Evolutionary conservation across 495 filamentous ascomycete genomes (phyloP).

Genomic region (Echria macrotheca): DNA sequence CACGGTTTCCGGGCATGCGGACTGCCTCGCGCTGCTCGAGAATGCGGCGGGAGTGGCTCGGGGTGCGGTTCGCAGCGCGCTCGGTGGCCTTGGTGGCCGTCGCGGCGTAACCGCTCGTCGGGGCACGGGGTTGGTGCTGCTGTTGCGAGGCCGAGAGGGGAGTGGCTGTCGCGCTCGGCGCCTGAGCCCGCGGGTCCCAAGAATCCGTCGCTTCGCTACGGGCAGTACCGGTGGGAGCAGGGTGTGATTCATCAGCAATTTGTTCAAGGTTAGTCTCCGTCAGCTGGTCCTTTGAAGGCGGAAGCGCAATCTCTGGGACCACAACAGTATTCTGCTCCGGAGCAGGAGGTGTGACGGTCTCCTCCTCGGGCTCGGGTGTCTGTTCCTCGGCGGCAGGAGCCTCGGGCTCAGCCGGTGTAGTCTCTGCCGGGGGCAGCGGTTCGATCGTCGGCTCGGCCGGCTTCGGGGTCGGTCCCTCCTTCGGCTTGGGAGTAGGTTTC

Average conservation of each 20-base stretch:
- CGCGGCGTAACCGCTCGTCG: conserved; percentile 63
- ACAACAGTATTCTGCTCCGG: conserved; percentile 31
- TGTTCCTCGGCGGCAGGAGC: conserved; percentile 26
- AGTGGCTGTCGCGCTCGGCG: conserved; percentile 44
- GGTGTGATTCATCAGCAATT: conserved; percentile 70
- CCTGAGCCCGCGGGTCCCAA: conserved; percentile 58
- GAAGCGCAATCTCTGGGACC: conserved; percentile 49
- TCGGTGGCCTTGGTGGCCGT: conserved; percentile 72
- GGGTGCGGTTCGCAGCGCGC: conserved; percentile 51
- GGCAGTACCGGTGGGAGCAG: conserved; percentile 70
- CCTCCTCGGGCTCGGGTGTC: conserved; percentile 28
- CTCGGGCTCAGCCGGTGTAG: conserved; percentile 27
- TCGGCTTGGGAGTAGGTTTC: conserved; percentile 40
- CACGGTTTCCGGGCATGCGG: conserved; percentile 97
- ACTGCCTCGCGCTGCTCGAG: conserved; percentile 95
- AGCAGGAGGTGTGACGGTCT: conserved; percentile 12
- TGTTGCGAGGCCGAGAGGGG: conserved; percentile 52
- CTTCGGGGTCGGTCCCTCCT: conserved; percentile 38
- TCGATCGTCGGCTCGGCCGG: conserved; percentile 34
- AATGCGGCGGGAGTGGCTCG: conserved; percentile 74
- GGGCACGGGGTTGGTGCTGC: conserved; percentile 49
- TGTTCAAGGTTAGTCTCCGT: conserved; percentile 90
- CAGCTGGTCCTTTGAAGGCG: conserved; percentile 74
- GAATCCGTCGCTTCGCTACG: conserved; percentile 89
- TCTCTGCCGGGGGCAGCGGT: conserved; percentile 33